Evolutionary conservation across 129 eudicot genomes (phyloP).

Genomic region (Flaveria bidentis): DNA sequence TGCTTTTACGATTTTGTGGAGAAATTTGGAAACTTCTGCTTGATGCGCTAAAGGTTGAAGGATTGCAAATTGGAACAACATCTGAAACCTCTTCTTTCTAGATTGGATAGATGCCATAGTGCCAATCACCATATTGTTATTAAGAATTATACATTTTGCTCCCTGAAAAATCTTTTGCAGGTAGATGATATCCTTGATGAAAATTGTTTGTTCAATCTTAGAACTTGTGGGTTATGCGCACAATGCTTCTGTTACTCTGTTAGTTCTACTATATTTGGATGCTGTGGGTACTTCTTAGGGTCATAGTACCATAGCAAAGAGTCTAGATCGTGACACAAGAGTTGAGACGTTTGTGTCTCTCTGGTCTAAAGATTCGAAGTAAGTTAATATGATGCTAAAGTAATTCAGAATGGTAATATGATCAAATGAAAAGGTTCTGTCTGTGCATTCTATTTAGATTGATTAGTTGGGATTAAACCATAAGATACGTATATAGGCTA

Average conservation of each 20-base stretch:
- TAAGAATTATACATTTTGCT: background rate
- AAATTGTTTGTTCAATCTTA: background rate
- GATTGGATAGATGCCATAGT: background rate
- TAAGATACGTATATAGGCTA: constrained; percentile 16
- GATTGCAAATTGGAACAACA: constrained; percentile 6
- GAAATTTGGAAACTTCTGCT: background rate
- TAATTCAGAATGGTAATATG: constrained; percentile 3
- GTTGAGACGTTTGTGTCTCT: too few species aligned
- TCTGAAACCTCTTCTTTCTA: background rate
- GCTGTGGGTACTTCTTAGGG: background rate
- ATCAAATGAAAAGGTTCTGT: background rate
- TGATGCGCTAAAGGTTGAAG: background rate
- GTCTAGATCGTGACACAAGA: background rate
- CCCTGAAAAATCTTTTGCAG: background rate
- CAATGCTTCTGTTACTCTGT: too few species aligned
- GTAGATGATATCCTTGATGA: constrained; percentile 7
- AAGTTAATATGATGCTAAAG: background rate
- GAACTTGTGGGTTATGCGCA: too few species aligned
- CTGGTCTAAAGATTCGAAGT: background rate
- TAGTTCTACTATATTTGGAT: background rate
- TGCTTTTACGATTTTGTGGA: constrained; percentile 9
- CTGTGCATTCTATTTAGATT: too few species aligned
- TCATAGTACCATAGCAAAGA: background rate
- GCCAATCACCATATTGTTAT: background rate
- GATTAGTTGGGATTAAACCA: background rate